phyloP scores from a whole-genome alignment of 768 basidiomycete species.

The Russula virescens region DNA sequence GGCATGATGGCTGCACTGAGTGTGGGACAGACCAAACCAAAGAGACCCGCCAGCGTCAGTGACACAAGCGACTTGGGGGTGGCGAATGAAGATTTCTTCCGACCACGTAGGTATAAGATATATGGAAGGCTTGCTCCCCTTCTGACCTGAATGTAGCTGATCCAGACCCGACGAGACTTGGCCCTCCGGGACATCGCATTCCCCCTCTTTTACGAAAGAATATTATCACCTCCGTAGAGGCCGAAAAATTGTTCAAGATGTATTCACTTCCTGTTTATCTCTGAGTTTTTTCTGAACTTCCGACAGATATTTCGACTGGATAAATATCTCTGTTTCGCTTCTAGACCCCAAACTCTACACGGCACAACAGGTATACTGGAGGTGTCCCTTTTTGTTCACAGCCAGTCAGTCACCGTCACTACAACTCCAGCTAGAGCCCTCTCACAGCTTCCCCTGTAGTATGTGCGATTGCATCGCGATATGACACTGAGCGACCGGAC shows the following conservation, averaged over 20 bases:
- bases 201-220: conserved; percentile 22
- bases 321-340: conserved; percentile 77
- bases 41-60: conserved; percentile 23
- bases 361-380: conserved; percentile 70
- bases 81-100: conserved; percentile 64
- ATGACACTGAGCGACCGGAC: conserved; percentile 58
- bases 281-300: conserved; percentile 2
- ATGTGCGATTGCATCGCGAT: conserved; percentile 84
- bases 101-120: conserved; percentile 29
- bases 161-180: conserved; percentile 12
- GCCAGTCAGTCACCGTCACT: conserved; percentile 55
- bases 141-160: conserved; percentile 8
- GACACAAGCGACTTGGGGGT: conserved; percentile 37
- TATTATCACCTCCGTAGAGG: conserved; percentile 24
- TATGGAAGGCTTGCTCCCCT: background rate
- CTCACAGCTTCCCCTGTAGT: conserved; percentile 38
- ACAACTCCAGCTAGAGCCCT: background rate
- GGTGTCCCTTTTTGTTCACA: conserved; percentile 90
- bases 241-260: conserved; percentile 25
- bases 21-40: conserved; percentile 36
- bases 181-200: conserved; percentile 15
- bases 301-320: conserved; percentile 48
- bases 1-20: conserved; percentile 70
- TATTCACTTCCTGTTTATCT: background rate
- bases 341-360: conserved; percentile 83